Evolutionary conservation across 2,329 filamentous ascomycete species (phyloP).

Genomic region (Neofusicoccum kwambonambiense): DNA sequence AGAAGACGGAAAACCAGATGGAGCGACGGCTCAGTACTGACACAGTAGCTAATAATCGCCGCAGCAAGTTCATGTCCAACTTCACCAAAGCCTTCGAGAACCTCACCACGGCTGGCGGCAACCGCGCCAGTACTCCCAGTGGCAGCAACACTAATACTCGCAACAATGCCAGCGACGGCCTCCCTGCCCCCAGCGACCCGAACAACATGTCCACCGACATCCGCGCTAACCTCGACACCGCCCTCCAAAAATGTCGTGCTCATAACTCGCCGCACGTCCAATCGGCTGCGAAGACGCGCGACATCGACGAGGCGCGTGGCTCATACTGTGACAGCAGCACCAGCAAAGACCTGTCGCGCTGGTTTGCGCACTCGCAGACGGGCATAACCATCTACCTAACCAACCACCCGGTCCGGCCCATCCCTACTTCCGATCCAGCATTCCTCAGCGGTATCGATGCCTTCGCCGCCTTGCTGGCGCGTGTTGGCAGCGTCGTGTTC

Average conservation of each 20-base stretch:
- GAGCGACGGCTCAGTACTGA: slow-evolving; percentile 32
- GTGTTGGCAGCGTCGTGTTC: neutral
- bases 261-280: slow-evolving; percentile 75
- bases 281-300: slow-evolving; percentile 66
- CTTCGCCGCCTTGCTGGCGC: neutral
- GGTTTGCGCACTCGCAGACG: neutral
- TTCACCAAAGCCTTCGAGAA: slow-evolving; percentile 22
- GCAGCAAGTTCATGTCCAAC: slow-evolving; percentile 34
- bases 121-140: slow-evolving; percentile 26
- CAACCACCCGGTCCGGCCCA: neutral
- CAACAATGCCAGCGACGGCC: neutral
- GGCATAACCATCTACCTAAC: slow-evolving; percentile 15
- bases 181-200: neutral
- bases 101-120: neutral
- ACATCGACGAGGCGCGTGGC: slow-evolving; percentile 72
- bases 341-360: slow-evolving; percentile 62
- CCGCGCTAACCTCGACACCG: slow-evolving; percentile 47
- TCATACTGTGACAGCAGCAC: slow-evolving; percentile 82
- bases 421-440: neutral
- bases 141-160: neutral
- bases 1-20: slow-evolving; percentile 21
- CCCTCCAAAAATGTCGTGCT: slow-evolving; percentile 74
- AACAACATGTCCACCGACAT: slow-evolving; percentile 23
- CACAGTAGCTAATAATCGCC: slow-evolving; percentile 28
- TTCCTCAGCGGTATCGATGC: neutral